These are phyloP conservation scores for Macrolepiota dolichaula DNA, from an alignment of 768 basidiomycete species.

Conservation along the genomic window DNA sequence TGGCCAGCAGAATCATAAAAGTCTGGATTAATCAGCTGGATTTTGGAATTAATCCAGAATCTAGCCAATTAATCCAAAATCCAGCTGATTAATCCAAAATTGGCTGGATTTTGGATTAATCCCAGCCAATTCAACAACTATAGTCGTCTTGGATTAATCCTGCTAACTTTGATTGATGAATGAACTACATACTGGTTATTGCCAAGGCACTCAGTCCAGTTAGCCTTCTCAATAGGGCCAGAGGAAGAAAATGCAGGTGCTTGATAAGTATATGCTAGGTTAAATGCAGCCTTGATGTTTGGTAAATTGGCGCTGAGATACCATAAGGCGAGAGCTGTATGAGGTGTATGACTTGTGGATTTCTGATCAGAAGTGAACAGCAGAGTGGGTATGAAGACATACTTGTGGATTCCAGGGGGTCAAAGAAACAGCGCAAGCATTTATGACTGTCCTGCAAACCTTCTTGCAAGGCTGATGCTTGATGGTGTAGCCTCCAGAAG, in stretches of 20 bases:
- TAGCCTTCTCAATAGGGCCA: slow-evolving; percentile 38
- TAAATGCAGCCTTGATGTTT: slow-evolving; percentile 35
- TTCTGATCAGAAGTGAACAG: not conserved
- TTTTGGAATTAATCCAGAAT: too few relatives aligned
- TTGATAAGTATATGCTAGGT: slow-evolving; percentile 32
- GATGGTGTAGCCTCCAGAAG: slow-evolving; percentile 31
- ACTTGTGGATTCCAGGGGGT: slow-evolving; percentile 36
- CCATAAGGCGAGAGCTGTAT: slow-evolving; percentile 58
- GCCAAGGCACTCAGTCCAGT: slow-evolving; percentile 54
- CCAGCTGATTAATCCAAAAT: too few relatives aligned
- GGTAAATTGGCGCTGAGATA: slow-evolving; percentile 49
- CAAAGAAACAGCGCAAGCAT: slow-evolving; percentile 54
- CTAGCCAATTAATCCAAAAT: too few relatives aligned
- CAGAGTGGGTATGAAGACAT: slow-evolving; percentile 42
- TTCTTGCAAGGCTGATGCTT: slow-evolving; percentile 36
- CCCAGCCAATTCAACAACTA: too few relatives aligned
- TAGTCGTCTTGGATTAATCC: too few relatives aligned
- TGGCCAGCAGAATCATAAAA: too few relatives aligned
- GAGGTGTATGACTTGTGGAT: slow-evolving; percentile 43
- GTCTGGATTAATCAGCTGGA: too few relatives aligned
- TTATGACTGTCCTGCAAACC: slow-evolving; percentile 48
- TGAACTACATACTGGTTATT: too few relatives aligned
- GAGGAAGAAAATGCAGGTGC: slow-evolving; percentile 40
- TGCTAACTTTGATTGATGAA: too few relatives aligned
- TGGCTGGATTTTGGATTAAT: too few relatives aligned